A percentile compares a stretch with the other conserved stretches of the same genome.
Evolutionary conservation across 1,139 yeast genomes (phyloP).

Genomic region (Candida sojae): DNA sequence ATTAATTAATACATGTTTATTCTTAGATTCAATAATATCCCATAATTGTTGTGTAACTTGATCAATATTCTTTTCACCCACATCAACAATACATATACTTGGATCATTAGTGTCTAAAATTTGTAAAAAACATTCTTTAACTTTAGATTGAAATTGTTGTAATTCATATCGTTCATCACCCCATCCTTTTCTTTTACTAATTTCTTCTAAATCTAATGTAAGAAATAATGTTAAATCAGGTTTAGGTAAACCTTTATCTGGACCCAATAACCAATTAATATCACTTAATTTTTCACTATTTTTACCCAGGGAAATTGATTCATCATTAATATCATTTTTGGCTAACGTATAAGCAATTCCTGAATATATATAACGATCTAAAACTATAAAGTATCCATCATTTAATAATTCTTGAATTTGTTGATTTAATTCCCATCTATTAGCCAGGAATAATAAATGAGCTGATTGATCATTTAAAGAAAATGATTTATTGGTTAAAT

Average conservation of each 20-base stretch:
- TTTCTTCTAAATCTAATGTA: constrained; percentile 56
- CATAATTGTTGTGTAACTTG: constrained; percentile 47
- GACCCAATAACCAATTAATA: constrained; percentile 72
- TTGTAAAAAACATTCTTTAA: constrained; percentile 56
- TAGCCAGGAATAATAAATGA: constrained; percentile 88
- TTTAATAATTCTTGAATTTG: constrained; percentile 48
- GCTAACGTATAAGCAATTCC: constrained; percentile 94
- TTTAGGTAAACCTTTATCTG: constrained; percentile 82
- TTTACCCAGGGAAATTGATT: constrained; percentile 9
- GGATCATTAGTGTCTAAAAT: constrained; percentile 39
- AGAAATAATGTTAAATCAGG: constrained; percentile 87
- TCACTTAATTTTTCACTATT: constrained; percentile 48
- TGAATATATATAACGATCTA: constrained; percentile 89
- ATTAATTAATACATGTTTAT: constrained; percentile 16
- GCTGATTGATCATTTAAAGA: constrained; percentile 71
- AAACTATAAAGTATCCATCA: constrained; percentile 59
- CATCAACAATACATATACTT: constrained; percentile 52
- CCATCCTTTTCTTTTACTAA: constrained; percentile 67
- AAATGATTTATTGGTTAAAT: constrained; percentile 55
- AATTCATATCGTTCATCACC: constrained; percentile 92
- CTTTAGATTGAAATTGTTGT: constrained; percentile 68
- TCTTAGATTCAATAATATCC: constrained; percentile 21
- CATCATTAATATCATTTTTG: constrained; percentile 36
- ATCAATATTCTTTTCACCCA: constrained; percentile 58
- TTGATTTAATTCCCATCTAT: constrained; percentile 81